Conservation (phyloP, 495 filamentous ascomycete genomes). For the Neurospora sp. region DNA sequence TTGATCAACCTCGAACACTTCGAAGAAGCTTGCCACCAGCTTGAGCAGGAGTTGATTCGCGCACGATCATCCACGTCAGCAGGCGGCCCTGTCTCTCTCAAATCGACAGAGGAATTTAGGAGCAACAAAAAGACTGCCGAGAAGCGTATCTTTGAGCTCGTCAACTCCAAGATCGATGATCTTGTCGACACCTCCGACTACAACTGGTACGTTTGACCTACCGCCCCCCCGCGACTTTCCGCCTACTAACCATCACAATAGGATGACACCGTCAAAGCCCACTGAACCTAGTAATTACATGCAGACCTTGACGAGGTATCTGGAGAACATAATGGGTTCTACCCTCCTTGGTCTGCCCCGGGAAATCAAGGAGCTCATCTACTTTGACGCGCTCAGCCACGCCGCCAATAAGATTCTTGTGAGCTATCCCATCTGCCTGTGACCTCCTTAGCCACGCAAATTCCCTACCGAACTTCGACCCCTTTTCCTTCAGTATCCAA, state of each 20-base stretch:
- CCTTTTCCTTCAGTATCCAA: not conserved
- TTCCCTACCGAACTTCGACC: not conserved
- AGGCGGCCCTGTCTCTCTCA: slow-evolving; percentile 60
- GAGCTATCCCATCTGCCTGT: slow-evolving; percentile 8
- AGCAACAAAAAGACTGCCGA: slow-evolving; percentile 91
- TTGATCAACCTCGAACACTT: slow-evolving; percentile 96
- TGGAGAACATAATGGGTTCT: slow-evolving; percentile 95
- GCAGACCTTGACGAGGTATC: slow-evolving; percentile 80
- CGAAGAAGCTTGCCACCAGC: slow-evolving; percentile 78
- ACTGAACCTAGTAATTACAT: slow-evolving; percentile 82
- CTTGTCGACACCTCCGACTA: slow-evolving; percentile 95
- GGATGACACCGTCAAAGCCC: slow-evolving; percentile 52
- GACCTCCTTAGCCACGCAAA: not conserved
- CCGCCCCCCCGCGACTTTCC: not conserved
- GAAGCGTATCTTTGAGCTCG: slow-evolving; percentile 95
- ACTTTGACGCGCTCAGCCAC: slow-evolving; percentile 91
- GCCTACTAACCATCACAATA: slow-evolving; percentile 9
- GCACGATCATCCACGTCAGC: slow-evolving; percentile 70
- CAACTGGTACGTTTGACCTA: slow-evolving; percentile 53
- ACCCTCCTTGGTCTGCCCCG: slow-evolving; percentile 82
- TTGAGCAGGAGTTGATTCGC: slow-evolving; percentile 72
- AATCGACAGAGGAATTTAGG: slow-evolving; percentile 75
- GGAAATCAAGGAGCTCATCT: slow-evolving; percentile 94
- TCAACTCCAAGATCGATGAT: slow-evolving; percentile 98
- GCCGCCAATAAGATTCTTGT: slow-evolving; percentile 80